Conservation (phyloP, 2,329 filamentous ascomycete species). For the Venturia carpophila region DNA sequence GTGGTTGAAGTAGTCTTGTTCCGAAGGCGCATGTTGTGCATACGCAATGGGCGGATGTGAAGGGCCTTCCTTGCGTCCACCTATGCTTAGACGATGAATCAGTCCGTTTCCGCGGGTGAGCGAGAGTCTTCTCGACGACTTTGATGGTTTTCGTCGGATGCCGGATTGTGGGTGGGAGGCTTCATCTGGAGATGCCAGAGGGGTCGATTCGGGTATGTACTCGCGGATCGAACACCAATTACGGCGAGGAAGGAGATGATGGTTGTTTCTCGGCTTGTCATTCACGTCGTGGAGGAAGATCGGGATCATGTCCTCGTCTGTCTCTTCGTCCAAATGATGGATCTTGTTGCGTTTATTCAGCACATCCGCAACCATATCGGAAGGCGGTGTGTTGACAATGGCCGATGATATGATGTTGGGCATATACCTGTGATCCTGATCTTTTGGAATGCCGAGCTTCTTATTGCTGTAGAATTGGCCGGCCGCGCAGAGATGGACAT, state of each 20-base stretch:
- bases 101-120: conserved; percentile 6
- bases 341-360: conserved; percentile 86
- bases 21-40: neutral
- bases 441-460: conserved; percentile 72
- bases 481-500: conserved; percentile 85
- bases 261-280: conserved; percentile 84
- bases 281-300: conserved; percentile 87
- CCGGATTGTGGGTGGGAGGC: neutral
- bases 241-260: conserved; percentile 73
- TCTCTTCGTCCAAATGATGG: conserved; percentile 59
- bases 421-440: conserved; percentile 93
- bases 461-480: conserved; percentile 94
- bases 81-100: conserved; percentile 22
- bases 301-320: conserved; percentile 92
- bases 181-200: conserved; percentile 56
- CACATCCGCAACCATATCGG: conserved; percentile 80
- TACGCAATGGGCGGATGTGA: conserved; percentile 24
- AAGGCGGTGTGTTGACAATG: conserved; percentile 86
- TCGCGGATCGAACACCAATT: conserved; percentile 94
- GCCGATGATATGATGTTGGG: conserved; percentile 90
- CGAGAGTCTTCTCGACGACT: neutral
- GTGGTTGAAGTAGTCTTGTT: conserved; percentile 17
- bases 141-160: conserved; percentile 15
- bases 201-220: conserved; percentile 72
- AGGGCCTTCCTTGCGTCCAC: conserved; percentile 21